Evolutionary conservation across 2,329 filamentous ascomycete genomes (phyloP).

Genomic region (Aspergillus ustus): DNA sequence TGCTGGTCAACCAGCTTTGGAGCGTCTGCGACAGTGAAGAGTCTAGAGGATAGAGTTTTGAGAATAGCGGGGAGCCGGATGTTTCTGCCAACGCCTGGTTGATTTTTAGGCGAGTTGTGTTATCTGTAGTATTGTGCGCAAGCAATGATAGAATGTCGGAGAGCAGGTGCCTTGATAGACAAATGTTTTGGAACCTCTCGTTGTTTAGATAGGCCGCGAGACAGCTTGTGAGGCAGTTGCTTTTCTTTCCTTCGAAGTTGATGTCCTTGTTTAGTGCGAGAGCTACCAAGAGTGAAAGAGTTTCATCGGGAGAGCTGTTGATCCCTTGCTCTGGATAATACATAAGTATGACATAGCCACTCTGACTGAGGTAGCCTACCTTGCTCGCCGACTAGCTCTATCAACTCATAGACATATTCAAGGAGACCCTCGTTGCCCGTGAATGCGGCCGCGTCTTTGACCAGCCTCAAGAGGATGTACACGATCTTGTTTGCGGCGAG

Average conservation of each 20-base stretch:
- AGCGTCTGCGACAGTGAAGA: constrained; percentile 43
- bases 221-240: constrained; percentile 37
- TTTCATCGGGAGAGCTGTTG: constrained; percentile 40
- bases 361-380: constrained; percentile 29
- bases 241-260: constrained; percentile 36
- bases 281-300: constrained; percentile 40
- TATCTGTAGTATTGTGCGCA: constrained; percentile 29
- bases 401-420: constrained; percentile 45
- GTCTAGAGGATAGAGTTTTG: constrained; percentile 43
- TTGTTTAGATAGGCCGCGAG: constrained; percentile 42
- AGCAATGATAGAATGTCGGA: constrained; percentile 40
- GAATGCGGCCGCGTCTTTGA: constrained; percentile 39
- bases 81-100: constrained; percentile 49
- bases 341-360: too few species aligned
- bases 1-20: constrained; percentile 44
- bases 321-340: constrained; percentile 37
- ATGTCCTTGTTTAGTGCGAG: constrained; percentile 34
- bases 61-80: constrained; percentile 44
- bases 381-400: constrained; percentile 46
- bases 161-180: constrained; percentile 39
- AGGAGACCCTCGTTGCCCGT: constrained; percentile 39
- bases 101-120: constrained; percentile 43
- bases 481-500: constrained; percentile 41
- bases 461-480: constrained; percentile 43
- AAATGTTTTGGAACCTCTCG: constrained; percentile 44